Evolutionary conservation across 441 rosid genomes (phyloP), one percentile per base, ranked within the genome.

Genomic region (Omphalea diandra): DNA sequence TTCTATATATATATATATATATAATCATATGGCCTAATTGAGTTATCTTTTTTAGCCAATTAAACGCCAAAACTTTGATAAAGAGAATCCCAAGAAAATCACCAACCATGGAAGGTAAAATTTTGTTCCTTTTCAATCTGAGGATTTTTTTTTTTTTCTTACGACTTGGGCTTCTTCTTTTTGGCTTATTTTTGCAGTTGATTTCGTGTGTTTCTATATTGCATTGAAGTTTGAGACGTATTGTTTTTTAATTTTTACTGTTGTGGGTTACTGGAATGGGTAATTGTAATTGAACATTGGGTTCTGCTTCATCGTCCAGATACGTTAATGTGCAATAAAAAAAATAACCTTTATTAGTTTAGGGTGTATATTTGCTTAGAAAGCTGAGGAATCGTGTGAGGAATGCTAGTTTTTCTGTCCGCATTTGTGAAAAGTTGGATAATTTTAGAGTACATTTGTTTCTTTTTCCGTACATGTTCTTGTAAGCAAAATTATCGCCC

Each of bases 101-200:
- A 12, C 15, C 36, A 52, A 18, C 63, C 41, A 82, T 82, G 88
- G 84, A 75, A 82, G 88, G 84, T 84, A 67, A 60, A 18, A 20
- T 65, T 56, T 4, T 20, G 15, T 10, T 47, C 49, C 59, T 56
- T 57, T n/a, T n/a, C 69, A 47, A 46, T 73, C 58, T 68, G 46
- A 35, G 32, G 72, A 66, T 75, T 68, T 36, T 59, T 67, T 18
- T 63, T 53, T 3, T n/a, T n/a, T n/a, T n/a, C n/a, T n/a, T n/a
- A 54, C n/a, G 68, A 73, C 46, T 54, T 55, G 73, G 69, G 68
- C 56, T 0, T 47, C 22, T 26, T 3, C 9, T 24, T 24, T 38
- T 61, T 62, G 32, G 15, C 33, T 61, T 2, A 20, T 40, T 61
- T 10, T n/a, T 63, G 50, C n/a, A n/a, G n/a, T n/a, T n/a, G n/a